A percentile compares a stretch with the other conserved stretches of the same genome.
Conservation (phyloP, 2,329 filamentous ascomycete genomes). For the Salinomyces thailandicus region DNA sequence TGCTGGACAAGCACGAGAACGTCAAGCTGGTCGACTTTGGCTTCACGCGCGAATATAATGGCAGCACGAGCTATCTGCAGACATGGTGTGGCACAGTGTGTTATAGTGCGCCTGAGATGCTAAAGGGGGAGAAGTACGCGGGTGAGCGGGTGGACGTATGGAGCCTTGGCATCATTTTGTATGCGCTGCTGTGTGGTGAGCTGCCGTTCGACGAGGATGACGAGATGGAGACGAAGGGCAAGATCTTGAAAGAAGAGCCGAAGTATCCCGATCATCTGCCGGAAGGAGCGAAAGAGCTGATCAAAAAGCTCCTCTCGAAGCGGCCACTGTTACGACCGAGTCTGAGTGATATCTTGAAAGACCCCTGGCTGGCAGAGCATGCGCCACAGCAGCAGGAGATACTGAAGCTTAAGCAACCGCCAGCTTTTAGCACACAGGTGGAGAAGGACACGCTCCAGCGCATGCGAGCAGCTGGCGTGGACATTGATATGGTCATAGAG, state of each 20-base stretch:
- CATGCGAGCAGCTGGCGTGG: slow-evolving; percentile 87
- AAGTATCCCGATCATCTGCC: slow-evolving; percentile 73
- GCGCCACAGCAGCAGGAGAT: slow-evolving; percentile 84
- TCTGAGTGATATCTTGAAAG: slow-evolving; percentile 72
- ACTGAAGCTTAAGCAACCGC: slow-evolving; percentile 65
- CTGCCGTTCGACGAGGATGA: slow-evolving; percentile 96
- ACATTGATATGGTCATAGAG: slow-evolving; percentile 89
- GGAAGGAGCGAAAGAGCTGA: slow-evolving; percentile 63
- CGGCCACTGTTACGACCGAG: slow-evolving; percentile 72
- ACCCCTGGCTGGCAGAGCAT: slow-evolving; percentile 80
- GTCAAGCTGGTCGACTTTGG: slow-evolving; percentile 98
- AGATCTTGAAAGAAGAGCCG: slow-evolving; percentile 77
- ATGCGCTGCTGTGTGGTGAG: slow-evolving; percentile 71
- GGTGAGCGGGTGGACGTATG: slow-evolving; percentile 97
- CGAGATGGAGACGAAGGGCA: slow-evolving; percentile 72
- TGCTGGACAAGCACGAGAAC: slow-evolving; percentile 92
- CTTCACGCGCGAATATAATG: slow-evolving; percentile 95
- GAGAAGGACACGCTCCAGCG: slow-evolving; percentile 87
- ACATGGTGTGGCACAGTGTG: slow-evolving; percentile 97
- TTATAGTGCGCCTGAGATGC: slow-evolving; percentile 96
- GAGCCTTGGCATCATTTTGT: slow-evolving; percentile 78
- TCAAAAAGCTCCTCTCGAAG: slow-evolving; percentile 78
- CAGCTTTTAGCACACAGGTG: slow-evolving; percentile 72
- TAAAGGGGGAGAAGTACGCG: slow-evolving; percentile 95
- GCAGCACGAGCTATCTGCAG: slow-evolving; percentile 85